Base-by-base conservation (phyloP, 495 filamentous ascomycete species). In the Choiromyces venosus region DNA sequence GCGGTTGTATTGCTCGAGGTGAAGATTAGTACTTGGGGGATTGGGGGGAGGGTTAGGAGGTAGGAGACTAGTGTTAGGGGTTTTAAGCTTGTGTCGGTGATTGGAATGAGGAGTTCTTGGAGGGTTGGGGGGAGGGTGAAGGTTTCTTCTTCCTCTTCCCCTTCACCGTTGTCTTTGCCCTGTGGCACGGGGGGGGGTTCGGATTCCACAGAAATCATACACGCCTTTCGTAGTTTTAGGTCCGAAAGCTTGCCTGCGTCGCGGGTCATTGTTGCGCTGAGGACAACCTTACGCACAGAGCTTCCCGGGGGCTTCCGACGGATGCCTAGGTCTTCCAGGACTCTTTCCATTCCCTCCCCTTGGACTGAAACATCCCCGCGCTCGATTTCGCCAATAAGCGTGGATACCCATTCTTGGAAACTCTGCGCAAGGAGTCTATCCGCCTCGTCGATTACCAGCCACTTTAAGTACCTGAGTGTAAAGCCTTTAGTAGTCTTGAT, bases 251-350 rank as follows among this genome's bases (percentile, higher is more conserved):
- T 92, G 25, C 91, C 90, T 44, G 96, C 84, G 81, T 98, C 94
- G 39, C 88, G 86, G 2, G 93, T 97, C 92, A 99, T 96, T 0
- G 96, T 97, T 10, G 95, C 95, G 80, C 92, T 96, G 16, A 97
- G 85, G 5, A 80, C 73, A 4, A 82, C 76, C 52, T 82, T 82
- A 25, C 78, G 78, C 73, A 77, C 66, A 73, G 72, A 65, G 69
- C 68, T 19, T 69, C 79, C 65, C 65, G 66, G 33, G n/a, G 44
- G 64, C 56, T 36, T 72, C 1, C 77, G 71, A n/a, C 78, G 74
- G 18, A 82, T 44, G 0, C 73, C 79, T 29, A 83, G 72, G 35
- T 82, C 77, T 37, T 73, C 74, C 16, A 81, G 71, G 14, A 74
- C 79, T 40, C 37, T 35, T n/a, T 66, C 71, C 52, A 76, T 38